These are phyloP conservation scores for Bidens hawaiensis DNA, from an alignment of 140 eudicot species.

Conservation along the genomic window DNA sequence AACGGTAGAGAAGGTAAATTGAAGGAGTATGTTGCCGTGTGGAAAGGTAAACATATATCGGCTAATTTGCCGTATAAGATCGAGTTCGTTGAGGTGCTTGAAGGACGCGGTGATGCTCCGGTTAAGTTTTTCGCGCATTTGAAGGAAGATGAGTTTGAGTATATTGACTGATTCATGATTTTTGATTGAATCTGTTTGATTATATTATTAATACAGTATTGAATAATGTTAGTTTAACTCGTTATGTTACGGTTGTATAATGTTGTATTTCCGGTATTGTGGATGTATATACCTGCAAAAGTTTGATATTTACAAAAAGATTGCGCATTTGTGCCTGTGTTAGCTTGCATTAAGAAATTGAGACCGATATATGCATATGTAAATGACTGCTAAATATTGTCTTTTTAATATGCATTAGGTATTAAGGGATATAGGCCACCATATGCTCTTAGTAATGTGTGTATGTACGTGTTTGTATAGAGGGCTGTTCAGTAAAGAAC, in stretches of 20 bases:
- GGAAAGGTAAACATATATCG: neutral
- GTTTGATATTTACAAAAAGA: too few relatives aligned
- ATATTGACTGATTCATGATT: constrained; percentile 36
- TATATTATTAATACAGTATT: constrained; percentile 1
- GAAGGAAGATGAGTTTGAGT: constrained; percentile 73
- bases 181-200: too few relatives aligned
- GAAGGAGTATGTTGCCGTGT: neutral
- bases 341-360: neutral
- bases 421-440: too few relatives aligned
- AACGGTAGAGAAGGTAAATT: neutral
- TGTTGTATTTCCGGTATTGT: constrained; percentile 4
- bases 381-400: too few relatives aligned
- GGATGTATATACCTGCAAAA: constrained; percentile 26
- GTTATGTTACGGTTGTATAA: constrained; percentile 15
- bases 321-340: constrained; percentile 2
- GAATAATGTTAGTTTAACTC: neutral
- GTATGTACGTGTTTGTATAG: too few relatives aligned
- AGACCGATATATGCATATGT: neutral
- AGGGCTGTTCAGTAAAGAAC: too few relatives aligned
- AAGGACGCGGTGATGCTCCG: constrained; percentile 42
- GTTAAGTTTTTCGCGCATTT: constrained; percentile 59
- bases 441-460: too few relatives aligned
- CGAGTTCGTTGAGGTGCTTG: constrained; percentile 46
- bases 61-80: constrained; percentile 43
- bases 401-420: too few relatives aligned